Base-by-base conservation (phyloP, 2,329 filamentous ascomycete species). In the Dactylellina drechsleri region DNA sequence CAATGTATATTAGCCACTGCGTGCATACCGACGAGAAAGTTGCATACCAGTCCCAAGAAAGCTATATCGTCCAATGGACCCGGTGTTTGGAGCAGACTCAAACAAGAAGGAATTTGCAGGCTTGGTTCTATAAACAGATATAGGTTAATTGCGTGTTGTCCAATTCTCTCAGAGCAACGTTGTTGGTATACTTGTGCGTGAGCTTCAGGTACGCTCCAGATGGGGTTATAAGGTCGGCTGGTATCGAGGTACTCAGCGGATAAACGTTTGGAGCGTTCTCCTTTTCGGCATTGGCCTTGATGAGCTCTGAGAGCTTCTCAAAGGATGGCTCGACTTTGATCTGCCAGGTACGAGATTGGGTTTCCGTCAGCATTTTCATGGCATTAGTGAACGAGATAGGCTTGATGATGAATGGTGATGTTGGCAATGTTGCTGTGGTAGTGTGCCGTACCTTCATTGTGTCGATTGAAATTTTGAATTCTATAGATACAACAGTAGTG, bases 161-260 rank as follows among this genome's bases (percentile, higher is more conserved):
- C 60, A 15, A 23, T 53, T 54, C 13, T 12, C 16, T 0, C 0
- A 61, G 26, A 66, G 47, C 45, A 26, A n/a, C 6, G 4, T 23
- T 26, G 66, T 26, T 75, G 66, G n/a, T 85, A 84, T 83, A 91
- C 85, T 90, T 89, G 76, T 89, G 87, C 41, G 92, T 90, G 78
- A 97, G 86, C 83, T 97, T 98, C 78, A 99, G 87, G 83, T 98
- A 99, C 79, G 96, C 94, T 77, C 92, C 88, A n/a, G 92, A 94
- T 2, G 95, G 95, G 0, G 94, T 99, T 82, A 98, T 87, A 78
- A 98, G 90, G 82, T 97, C 94, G 79, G 94, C 94, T 4, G 92
- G 89, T 79, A 97, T 92, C 77, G 93, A 92, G 26, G 91, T 89
- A 82, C 90, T 93, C 49, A 97, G 82, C 1, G 93, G 92, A 7